Base-by-base conservation (phyloP, 1,139 yeast species). In the Kurtzmaniella quercitrusa region DNA sequence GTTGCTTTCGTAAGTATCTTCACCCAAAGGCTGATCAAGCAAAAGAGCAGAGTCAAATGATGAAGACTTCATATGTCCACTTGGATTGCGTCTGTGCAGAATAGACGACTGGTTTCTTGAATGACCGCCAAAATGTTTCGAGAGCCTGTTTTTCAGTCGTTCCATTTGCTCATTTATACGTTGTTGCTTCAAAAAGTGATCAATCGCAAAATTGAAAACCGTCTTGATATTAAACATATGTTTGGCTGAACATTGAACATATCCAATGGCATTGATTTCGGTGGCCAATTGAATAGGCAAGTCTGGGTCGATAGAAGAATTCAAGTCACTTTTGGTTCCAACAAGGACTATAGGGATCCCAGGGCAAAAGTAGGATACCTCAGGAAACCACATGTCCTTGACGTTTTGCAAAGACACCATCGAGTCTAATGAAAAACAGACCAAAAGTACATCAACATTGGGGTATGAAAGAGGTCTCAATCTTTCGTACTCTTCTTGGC, bases 401-500 rank as follows among this genome's bases (percentile, higher is more conserved):
- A 87, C 87, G 56, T 88, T 88, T 43, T 78, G 80, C 45, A 89
- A 65, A 22, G 91, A 81, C 21, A 78, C 76, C 16, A 73, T 64
- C 44, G 76, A 77, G 51, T 84, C 86, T 23, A 88, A 71, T 1
- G 94, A 73, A 61, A 87, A 89, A 47, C 96, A 89, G 8, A 88
- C 70, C 48, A 89, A 66, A 19, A 88, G 63, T 2, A 88, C 64
- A 59, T 88, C 87, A 3, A 84, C 89, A 51, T 86, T 95, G 8
- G 93, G 89, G 59, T 89, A 89, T 46, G 88, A 78, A 44, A 89
- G 69, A 8, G 96, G 94, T 50, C 97, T 70, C 47, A 88, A 67
- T 45, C 96, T 65, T 60, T 86, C 95, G 59, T 88, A 88, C 60
- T 88, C 95, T 62, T 88, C 96, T 63, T 88, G 96, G 3, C 96